Evolutionary conservation across 2,329 filamentous ascomycete genomes (phyloP).

Genomic region (Cordyceps farinosa): DNA sequence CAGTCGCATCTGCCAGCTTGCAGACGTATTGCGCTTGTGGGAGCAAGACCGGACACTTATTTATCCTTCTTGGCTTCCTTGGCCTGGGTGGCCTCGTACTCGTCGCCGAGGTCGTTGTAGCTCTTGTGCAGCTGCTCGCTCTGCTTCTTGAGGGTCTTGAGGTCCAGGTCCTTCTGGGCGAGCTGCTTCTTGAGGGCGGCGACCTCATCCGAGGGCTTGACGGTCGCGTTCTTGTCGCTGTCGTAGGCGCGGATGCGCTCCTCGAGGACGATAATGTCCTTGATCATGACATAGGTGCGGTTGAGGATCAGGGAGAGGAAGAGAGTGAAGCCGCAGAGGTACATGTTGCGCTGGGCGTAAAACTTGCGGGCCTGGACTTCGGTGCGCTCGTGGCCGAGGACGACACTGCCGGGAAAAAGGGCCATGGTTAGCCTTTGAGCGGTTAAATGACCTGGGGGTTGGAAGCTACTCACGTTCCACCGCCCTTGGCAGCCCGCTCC

Average conservation of each 20-base stretch:
- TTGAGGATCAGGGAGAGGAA: constrained; percentile 98
- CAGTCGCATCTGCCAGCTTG: neutral
- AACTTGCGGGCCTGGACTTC: constrained; percentile 99
- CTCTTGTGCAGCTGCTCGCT: constrained; percentile 75
- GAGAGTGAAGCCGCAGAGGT: constrained; percentile 97
- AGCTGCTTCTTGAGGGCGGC: constrained; percentile 66
- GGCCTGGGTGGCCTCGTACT: constrained; percentile 62
- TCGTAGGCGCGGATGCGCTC: constrained; percentile 81
- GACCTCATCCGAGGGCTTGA: constrained; percentile 74
- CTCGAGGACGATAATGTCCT: constrained; percentile 86
- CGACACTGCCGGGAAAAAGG: constrained; percentile 37
- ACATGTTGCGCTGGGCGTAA: constrained; percentile 99
- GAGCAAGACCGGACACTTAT: constrained; percentile 29
- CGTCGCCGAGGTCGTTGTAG: constrained; percentile 81
- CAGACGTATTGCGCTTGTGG: neutral
- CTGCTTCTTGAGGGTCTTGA: constrained; percentile 91
- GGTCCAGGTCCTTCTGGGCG: constrained; percentile 74
- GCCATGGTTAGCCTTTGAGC: neutral
- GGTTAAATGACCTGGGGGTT: neutral
- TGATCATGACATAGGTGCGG: constrained; percentile 97
- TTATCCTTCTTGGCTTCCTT: constrained; percentile 56
- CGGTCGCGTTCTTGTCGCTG: constrained; percentile 65
- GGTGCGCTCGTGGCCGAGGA: constrained; percentile 90
- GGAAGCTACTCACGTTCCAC: constrained; percentile 41
- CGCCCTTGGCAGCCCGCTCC: constrained; percentile 48